Evolutionary conservation across 495 filamentous ascomycete species (phyloP).

Genomic region (Daldinia childiae): DNA sequence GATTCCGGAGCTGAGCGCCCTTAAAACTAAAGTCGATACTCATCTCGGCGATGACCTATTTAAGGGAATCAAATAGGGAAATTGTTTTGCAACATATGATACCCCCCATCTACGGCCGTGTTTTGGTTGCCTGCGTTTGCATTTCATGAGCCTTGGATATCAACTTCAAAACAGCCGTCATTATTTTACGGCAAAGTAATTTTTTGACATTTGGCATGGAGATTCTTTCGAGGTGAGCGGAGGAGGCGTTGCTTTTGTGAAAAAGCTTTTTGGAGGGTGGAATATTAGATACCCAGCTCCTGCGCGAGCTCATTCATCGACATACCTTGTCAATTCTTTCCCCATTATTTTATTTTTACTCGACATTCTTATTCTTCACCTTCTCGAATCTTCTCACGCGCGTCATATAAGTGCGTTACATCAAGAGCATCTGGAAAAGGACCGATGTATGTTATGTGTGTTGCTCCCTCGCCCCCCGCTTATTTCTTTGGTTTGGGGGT

Average conservation of each 20-base stretch:
- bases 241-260: conserved; percentile 26
- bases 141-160: conserved; percentile 23
- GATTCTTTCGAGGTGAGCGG: conserved; percentile 29
- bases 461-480: conserved; percentile 12
- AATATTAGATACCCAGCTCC: conserved; percentile 52
- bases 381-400: conserved; percentile 6
- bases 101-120: conserved; percentile 28
- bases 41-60: conserved; percentile 66
- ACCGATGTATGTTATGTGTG: conserved; percentile 21
- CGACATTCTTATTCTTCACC: conserved; percentile 21
- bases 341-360: conserved; percentile 25
- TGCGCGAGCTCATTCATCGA: conserved; percentile 47
- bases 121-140: conserved; percentile 24
- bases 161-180: conserved; percentile 27
- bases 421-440: conserved; percentile 22
- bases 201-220: conserved; percentile 35
- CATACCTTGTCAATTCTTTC: conserved; percentile 36
- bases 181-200: conserved; percentile 38
- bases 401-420: conserved; percentile 39
- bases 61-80: conserved; percentile 59
- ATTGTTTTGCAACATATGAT: conserved; percentile 4
- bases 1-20: conserved; percentile 65
- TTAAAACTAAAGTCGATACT: conserved; percentile 58
- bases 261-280: conserved; percentile 28
- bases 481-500: conserved; percentile 21